Conservation (phyloP, 2,329 filamentous ascomycete genomes). For the Pseudopyricularia javanii region DNA sequence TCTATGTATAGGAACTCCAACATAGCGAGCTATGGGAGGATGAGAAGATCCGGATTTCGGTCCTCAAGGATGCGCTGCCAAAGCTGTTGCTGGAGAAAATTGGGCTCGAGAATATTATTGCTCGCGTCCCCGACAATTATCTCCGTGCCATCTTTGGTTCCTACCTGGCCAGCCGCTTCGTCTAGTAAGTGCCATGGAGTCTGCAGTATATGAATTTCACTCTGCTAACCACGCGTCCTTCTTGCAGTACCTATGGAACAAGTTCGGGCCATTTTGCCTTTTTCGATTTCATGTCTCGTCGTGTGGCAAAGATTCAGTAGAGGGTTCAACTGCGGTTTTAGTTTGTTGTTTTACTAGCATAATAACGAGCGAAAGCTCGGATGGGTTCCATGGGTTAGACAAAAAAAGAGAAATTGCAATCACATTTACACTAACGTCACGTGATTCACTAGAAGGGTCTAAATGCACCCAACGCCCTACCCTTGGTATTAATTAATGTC, state of each 20-base stretch:
- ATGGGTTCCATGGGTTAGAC: too few species aligned
- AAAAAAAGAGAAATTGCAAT: too few species aligned
- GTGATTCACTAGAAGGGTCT: too few species aligned
- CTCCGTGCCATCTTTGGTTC: slow-evolving; percentile 92
- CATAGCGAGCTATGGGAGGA: slow-evolving; percentile 86
- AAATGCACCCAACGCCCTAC: too few species aligned
- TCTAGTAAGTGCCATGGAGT: slow-evolving; percentile 50
- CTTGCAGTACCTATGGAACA: slow-evolving; percentile 51
- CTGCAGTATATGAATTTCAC: neutral
- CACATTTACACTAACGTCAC: too few species aligned
- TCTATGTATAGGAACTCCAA: slow-evolving; percentile 61
- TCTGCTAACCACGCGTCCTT: neutral
- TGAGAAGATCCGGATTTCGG: slow-evolving; percentile 60
- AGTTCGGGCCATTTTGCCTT: slow-evolving; percentile 93
- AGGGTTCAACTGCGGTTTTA: neutral
- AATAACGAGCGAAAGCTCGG: neutral
- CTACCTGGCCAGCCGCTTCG: slow-evolving; percentile 87
- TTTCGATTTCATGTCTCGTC: slow-evolving; percentile 79
- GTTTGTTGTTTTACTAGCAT: neutral
- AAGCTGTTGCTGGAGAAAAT: slow-evolving; percentile 77
- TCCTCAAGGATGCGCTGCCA: slow-evolving; percentile 77
- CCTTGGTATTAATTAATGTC: too few species aligned
- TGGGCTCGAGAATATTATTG: slow-evolving; percentile 75
- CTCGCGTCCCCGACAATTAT: slow-evolving; percentile 83
- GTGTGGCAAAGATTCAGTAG: slow-evolving; percentile 37